Percentiles rank a stretch among this genome's conserved stretches.
Evolutionary conservation across 768 basidiomycete species (phyloP).

Genomic region (Gloeostereum incarnatum): DNA sequence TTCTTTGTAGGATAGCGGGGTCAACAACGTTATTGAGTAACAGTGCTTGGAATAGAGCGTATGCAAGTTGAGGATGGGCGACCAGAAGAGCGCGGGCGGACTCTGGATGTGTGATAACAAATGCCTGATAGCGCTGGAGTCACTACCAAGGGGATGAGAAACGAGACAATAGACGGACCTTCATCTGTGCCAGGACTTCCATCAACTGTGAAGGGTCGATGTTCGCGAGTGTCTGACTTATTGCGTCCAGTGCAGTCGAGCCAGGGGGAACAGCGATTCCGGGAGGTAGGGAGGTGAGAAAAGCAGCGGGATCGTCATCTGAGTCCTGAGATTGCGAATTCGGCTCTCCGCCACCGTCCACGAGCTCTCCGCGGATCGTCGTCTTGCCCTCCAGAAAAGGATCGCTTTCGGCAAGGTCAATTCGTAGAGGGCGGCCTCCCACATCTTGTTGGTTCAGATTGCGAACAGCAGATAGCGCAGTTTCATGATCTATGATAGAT

Average conservation of each 20-base stretch:
- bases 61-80: conserved; percentile 87
- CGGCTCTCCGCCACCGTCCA: conserved; percentile 48
- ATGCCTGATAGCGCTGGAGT: conserved; percentile 47
- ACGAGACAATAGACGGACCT: conserved; percentile 46
- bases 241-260: conserved; percentile 65
- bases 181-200: conserved; percentile 97
- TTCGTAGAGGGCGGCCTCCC: conserved; percentile 85
- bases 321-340: conserved; percentile 18
- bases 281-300: conserved; percentile 60
- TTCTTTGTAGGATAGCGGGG: conserved; percentile 70
- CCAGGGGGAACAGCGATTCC: conserved; percentile 73
- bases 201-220: conserved; percentile 80
- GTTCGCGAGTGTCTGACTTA: conserved; percentile 76
- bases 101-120: conserved; percentile 86
- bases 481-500: conserved; percentile 73
- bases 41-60: conserved; percentile 93
- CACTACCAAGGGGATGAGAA: conserved; percentile 2
- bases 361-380: conserved; percentile 72
- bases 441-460: conserved; percentile 92
- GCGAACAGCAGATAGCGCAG: conserved; percentile 89
- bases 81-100: conserved; percentile 77
- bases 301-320: conserved; percentile 31
- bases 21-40: conserved; percentile 92
- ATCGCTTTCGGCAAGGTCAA: conserved; percentile 91
- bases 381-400: conserved; percentile 89